These are phyloP conservation scores for Senna tora DNA, from an alignment of 306 rosid species.

Conservation along the genomic window DNA sequence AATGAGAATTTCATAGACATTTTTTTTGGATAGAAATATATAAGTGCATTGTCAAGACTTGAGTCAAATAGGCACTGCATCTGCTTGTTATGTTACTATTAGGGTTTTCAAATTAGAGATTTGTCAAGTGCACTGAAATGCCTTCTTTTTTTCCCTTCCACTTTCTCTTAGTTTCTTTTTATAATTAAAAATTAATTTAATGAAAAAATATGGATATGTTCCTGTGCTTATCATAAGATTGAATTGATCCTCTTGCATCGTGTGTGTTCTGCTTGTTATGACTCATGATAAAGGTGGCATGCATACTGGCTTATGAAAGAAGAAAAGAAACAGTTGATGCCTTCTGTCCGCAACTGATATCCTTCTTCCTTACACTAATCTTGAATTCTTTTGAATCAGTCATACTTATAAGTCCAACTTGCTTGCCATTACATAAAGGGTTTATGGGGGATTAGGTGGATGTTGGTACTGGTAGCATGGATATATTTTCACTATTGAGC, in stretches of 20 bases:
- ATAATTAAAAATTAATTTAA: too few relatives aligned
- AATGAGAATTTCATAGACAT: background rate
- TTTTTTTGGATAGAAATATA: too few relatives aligned
- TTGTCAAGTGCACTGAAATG: too few relatives aligned
- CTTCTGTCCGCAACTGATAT: background rate
- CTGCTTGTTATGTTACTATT: too few relatives aligned
- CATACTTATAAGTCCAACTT: background rate
- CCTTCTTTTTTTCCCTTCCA: too few relatives aligned
- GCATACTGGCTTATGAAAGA: background rate
- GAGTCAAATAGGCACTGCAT: too few relatives aligned
- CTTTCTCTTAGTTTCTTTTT: too few relatives aligned
- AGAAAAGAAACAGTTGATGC: background rate
- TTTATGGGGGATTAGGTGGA: background rate
- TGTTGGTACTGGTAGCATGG: background rate
- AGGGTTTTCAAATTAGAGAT: too few relatives aligned
- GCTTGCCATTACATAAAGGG: background rate
- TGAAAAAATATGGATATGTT: too few relatives aligned
- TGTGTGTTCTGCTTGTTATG: background rate
- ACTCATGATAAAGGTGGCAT: background rate
- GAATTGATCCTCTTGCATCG: background rate
- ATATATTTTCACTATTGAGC: background rate
- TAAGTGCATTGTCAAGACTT: background rate
- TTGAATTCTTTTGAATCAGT: background rate
- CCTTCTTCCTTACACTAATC: background rate
- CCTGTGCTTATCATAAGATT: background rate